These are phyloP conservation scores for Phytophthora quininea DNA, from an alignment of 352 stramenopile species.

Conservation along the genomic window DNA sequence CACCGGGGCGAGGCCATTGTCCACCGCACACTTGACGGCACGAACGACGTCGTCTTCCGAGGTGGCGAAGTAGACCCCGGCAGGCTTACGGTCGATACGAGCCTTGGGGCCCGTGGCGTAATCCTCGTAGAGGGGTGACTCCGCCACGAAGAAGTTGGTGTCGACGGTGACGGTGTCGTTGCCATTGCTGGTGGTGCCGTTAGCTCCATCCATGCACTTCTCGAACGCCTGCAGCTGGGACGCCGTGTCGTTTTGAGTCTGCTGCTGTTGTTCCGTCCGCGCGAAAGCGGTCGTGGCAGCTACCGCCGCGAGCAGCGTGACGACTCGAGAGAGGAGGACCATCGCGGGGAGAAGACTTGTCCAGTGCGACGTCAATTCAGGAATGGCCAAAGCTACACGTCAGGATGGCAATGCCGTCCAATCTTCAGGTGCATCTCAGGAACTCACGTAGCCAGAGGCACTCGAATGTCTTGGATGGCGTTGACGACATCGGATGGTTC, in stretches of 20 bases:
- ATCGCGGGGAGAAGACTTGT: constrained; percentile 22
- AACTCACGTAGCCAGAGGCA: no score
- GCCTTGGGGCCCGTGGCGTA: constrained; percentile 60
- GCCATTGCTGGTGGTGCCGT: constrained; percentile 6
- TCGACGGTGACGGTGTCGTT: constrained; percentile 28
- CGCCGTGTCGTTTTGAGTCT: constrained; percentile 6
- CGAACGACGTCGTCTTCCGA: constrained; percentile 49
- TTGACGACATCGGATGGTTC: background rate
- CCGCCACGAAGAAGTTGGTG: constrained; percentile 42
- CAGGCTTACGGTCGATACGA: constrained; percentile 47
- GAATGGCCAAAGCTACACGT: constrained; percentile 12
- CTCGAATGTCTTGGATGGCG: background rate
- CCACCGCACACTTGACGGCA: constrained; percentile 46
- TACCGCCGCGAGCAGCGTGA: constrained; percentile 21
- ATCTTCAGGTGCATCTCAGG: background rate
- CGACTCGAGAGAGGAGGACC: constrained; percentile 19
- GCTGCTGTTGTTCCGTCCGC: background rate
- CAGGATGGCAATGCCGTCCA: background rate
- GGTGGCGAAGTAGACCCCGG: constrained; percentile 54
- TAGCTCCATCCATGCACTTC: constrained; percentile 27
- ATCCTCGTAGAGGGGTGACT: constrained; percentile 44
- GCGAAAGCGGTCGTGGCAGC: constrained; percentile 13
- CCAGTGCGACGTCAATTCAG: constrained; percentile 16
- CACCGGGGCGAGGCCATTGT: constrained; percentile 41
- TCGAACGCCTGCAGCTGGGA: constrained; percentile 34